phyloP scores from a whole-genome alignment of 2,329 filamentous ascomycete species.

The Spiromastix sp. region DNA sequence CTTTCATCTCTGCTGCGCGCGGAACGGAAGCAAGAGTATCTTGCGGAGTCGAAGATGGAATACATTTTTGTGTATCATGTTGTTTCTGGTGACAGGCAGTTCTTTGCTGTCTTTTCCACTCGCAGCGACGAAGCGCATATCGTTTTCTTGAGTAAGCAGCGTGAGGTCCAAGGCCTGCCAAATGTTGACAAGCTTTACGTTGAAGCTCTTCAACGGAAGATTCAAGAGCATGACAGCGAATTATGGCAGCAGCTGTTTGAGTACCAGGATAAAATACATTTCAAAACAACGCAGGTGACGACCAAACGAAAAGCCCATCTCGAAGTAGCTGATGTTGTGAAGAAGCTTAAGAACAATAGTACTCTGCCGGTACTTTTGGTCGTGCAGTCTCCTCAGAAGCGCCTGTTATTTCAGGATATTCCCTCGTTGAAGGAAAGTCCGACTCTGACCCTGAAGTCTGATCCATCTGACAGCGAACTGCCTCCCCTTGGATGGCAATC shows the following conservation, averaged over 20 bases:
- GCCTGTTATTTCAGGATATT: constrained; percentile 72
- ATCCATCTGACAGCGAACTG: constrained; percentile 73
- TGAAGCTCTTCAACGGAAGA: constrained; percentile 56
- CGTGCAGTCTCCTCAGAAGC: constrained; percentile 78
- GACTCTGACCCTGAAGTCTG: constrained; percentile 67
- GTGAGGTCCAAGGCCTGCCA: constrained; percentile 74
- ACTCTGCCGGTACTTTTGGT: constrained; percentile 70
- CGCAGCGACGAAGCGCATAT: constrained; percentile 70
- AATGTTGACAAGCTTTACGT: constrained; percentile 83
- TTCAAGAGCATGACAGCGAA: constrained; percentile 53
- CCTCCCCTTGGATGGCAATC: constrained; percentile 91
- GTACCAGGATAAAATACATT: constrained; percentile 77
- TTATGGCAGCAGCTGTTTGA: constrained; percentile 72
- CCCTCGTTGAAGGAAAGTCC: constrained; percentile 77
- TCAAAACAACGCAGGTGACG: constrained; percentile 79
- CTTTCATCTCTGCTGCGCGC: constrained; percentile 62
- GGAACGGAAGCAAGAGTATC: constrained; percentile 60
- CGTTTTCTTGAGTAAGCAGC: constrained; percentile 72
- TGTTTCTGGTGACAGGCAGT: constrained; percentile 76
- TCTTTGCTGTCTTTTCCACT: constrained; percentile 89
- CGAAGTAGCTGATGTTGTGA: constrained; percentile 77
- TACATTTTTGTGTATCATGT: constrained; percentile 94
- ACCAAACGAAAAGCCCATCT: constrained; percentile 82
- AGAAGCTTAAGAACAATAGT: constrained; percentile 83
- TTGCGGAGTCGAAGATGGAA: constrained; percentile 61